Evolutionary conservation across 2,329 filamentous ascomycete species (phyloP).

Genomic region (Claviceps citrina): DNA sequence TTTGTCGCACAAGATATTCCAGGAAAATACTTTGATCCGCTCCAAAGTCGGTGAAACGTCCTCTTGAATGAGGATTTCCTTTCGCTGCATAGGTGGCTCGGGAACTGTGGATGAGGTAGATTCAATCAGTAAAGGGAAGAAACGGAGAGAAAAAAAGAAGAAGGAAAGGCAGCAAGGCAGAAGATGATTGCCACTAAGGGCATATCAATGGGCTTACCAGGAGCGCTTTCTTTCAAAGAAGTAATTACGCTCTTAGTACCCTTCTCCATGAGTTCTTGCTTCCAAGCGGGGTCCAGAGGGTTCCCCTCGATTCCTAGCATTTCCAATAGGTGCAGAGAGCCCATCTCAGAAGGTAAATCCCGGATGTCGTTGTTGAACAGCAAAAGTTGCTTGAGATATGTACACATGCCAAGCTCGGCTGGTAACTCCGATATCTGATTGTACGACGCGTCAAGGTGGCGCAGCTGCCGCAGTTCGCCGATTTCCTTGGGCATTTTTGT

Average conservation of each 20-base stretch:
- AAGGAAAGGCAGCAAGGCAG: no score
- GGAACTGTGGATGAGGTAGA: conserved; percentile 43
- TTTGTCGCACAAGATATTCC: conserved; percentile 91
- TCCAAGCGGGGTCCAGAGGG: conserved; percentile 59
- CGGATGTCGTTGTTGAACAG: conserved; percentile 84
- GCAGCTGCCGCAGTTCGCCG: conserved; percentile 66
- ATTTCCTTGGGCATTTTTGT: conserved; percentile 64
- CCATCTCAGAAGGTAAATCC: conserved; percentile 70
- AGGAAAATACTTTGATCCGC: conserved; percentile 72
- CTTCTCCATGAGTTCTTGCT: conserved; percentile 70
- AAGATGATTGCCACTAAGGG: not conserved
- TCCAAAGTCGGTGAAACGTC: conserved; percentile 45
- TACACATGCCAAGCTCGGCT: conserved; percentile 90
- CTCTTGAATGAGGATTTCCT: conserved; percentile 63
- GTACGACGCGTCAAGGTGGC: conserved; percentile 72
- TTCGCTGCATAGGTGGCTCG: conserved; percentile 58
- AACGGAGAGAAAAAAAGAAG: no score
- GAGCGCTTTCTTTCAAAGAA: conserved; percentile 68
- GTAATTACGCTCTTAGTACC: conserved; percentile 77
- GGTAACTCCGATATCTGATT: conserved; percentile 75
- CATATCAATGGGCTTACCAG: conserved; percentile 42
- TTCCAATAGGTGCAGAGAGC: conserved; percentile 76
- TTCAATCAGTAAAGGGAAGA: conserved; percentile 9
- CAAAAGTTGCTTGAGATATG: conserved; percentile 69
- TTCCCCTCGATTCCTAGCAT: conserved; percentile 88